These are phyloP conservation scores for Coemansia sp. DNA, from an alignment of 371 early-diverging fungal species.

Conservation along the genomic window DNA sequence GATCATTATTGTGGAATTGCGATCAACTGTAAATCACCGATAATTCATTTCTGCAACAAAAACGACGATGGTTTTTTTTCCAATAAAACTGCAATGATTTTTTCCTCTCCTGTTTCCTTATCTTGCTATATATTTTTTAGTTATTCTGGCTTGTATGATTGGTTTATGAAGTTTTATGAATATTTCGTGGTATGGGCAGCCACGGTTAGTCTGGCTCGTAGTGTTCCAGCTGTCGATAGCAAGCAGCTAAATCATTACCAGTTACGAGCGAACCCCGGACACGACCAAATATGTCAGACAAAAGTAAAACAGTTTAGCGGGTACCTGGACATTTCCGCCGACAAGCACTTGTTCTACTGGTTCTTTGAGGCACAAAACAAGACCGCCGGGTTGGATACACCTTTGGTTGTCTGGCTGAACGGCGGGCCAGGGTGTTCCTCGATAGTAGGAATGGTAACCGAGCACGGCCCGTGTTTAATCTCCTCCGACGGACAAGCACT, in stretches of 20 bases:
- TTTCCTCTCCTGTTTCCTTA: too few species aligned
- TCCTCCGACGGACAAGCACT: conserved; percentile 60
- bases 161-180: too few species aligned
- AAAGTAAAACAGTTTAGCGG: conserved; percentile 53
- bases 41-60: too few species aligned
- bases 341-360: conserved; percentile 80
- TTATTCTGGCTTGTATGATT: too few species aligned
- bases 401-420: conserved; percentile 63
- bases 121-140: too few species aligned
- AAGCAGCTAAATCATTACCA: background rate
- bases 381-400: conserved; percentile 59
- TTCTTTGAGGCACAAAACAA: conserved; percentile 80
- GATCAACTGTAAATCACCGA: too few species aligned
- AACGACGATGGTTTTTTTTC: too few species aligned
- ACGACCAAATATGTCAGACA: conserved; percentile 11
- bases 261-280: conserved; percentile 1
- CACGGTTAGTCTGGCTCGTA: too few species aligned
- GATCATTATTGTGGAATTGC: too few species aligned
- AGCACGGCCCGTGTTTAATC: conserved; percentile 73
- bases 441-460: conserved; percentile 74
- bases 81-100: too few species aligned
- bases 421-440: conserved; percentile 85
- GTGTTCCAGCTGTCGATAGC: too few species aligned
- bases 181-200: too few species aligned
- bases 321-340: conserved; percentile 59